phyloP scores from a whole-genome alignment of 768 basidiomycete genomes.

The Sporobolomyces pararoseus region DNA sequence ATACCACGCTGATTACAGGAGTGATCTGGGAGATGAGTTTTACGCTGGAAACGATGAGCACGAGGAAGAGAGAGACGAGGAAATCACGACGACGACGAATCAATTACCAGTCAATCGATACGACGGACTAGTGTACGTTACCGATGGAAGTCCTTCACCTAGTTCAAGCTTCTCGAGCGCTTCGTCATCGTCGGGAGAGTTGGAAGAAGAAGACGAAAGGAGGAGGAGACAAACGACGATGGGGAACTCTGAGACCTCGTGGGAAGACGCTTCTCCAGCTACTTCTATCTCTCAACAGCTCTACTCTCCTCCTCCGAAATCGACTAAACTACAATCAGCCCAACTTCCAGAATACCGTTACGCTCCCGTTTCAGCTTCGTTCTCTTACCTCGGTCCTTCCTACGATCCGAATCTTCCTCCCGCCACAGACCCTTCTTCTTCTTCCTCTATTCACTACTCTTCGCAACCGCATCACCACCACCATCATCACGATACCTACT shows the following conservation, averaged over 20 bases:
- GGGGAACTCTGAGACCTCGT: constrained; percentile 12
- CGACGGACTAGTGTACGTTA: constrained; percentile 9
- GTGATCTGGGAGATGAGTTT: constrained; percentile 12
- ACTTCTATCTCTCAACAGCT: constrained; percentile 1
- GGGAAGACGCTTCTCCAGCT: constrained; percentile 14
- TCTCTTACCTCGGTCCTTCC: not conserved
- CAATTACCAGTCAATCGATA: not conserved
- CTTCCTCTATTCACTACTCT: not conserved
- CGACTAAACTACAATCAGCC: not conserved
- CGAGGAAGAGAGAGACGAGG: not conserved
- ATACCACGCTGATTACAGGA: constrained; percentile 4
- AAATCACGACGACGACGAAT: no score
- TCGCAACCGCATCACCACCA: not conserved
- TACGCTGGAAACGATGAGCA: constrained; percentile 5
- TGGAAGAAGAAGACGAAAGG: constrained; percentile 5
- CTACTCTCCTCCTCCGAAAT: constrained; percentile 10
- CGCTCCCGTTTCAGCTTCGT: not conserved
- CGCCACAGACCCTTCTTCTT: no score
- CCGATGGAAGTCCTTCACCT: not conserved
- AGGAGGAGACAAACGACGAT: constrained; percentile 3
- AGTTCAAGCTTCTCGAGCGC: not conserved
- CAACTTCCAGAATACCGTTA: constrained; percentile 2
- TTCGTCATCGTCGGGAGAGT: not conserved
- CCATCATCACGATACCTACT: not conserved
- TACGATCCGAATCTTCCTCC: constrained; percentile 5